Percentiles rank a stretch among this genome's conserved stretches.
phyloP scores from a whole-genome alignment of 2,329 filamentous ascomycete species.

The Cladosporium sphaerospermum region DNA sequence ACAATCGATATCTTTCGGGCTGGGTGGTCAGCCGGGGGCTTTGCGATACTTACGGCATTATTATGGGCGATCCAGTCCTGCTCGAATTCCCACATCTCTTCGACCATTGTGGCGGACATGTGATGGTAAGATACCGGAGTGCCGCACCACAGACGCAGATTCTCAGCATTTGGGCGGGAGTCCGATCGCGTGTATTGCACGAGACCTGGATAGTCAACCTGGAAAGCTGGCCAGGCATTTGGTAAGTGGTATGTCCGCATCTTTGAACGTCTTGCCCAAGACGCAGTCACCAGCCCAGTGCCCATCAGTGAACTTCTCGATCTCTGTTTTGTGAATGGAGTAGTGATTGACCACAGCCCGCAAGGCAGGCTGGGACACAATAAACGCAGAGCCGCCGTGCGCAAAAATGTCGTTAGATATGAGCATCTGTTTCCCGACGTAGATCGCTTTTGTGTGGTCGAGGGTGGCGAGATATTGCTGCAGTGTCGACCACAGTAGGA shows the following conservation, averaged over 20 bases:
- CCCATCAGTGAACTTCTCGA: conserved; percentile 21
- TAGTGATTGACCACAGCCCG: conserved; percentile 39
- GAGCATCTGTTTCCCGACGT: conserved; percentile 49
- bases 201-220: conserved; percentile 11
- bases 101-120: conserved; percentile 13
- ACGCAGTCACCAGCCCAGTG: conserved; percentile 22
- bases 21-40: no score
- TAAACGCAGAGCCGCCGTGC: conserved; percentile 49
- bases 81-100: conserved; percentile 17
- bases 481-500: conserved; percentile 48
- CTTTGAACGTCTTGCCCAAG: conserved; percentile 14
- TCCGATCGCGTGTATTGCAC: background rate
- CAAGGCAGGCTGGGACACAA: conserved; percentile 47
- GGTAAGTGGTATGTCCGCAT: conserved; percentile 13
- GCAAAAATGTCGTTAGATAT: conserved; percentile 47
- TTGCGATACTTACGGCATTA: background rate
- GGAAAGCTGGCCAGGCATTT: conserved; percentile 17
- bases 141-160: conserved; percentile 15
- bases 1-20: no score
- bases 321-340: conserved; percentile 33
- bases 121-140: conserved; percentile 19
- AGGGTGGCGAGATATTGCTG: conserved; percentile 47
- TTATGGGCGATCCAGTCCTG: conserved; percentile 11
- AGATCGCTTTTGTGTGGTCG: conserved; percentile 43
- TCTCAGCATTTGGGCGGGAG: conserved; percentile 16